Conservation (phyloP, 495 filamentous ascomycete species). For the Penicillium herquei region DNA sequence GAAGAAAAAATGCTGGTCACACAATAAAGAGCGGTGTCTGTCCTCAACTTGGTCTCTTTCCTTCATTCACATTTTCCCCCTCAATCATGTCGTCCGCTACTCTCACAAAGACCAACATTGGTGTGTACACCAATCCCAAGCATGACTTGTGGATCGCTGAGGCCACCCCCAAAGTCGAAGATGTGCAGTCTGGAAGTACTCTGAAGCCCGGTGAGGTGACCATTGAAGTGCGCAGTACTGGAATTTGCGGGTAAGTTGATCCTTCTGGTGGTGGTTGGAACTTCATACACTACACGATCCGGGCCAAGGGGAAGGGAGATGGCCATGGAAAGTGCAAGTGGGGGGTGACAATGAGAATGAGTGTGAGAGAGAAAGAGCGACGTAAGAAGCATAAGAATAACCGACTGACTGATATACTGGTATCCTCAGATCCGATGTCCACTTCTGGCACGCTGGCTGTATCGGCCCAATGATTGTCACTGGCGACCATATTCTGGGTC, state of each 20-base stretch:
- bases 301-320: neutral
- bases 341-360: neutral
- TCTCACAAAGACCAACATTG: slow-evolving; percentile 78
- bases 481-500: slow-evolving; percentile 83
- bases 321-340: neutral
- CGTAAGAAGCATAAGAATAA: neutral
- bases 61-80: slow-evolving; percentile 6
- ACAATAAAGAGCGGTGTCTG: neutral
- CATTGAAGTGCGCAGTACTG: slow-evolving; percentile 81
- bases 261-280: neutral
- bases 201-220: slow-evolving; percentile 82
- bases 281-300: neutral
- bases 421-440: slow-evolving; percentile 77
- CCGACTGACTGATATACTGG: neutral
- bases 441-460: slow-evolving; percentile 92
- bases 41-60: neutral
- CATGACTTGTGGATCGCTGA: slow-evolving; percentile 90
- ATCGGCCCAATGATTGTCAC: slow-evolving; percentile 94
- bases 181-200: slow-evolving; percentile 64
- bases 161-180: slow-evolving; percentile 70
- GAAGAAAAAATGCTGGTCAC: too few relatives aligned
- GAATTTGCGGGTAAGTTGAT: slow-evolving; percentile 77
- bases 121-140: slow-evolving; percentile 88
- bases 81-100: slow-evolving; percentile 36
- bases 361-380: too few relatives aligned